phyloP scores from a whole-genome alignment of 345 rosid species.

The Dimocarpus longan region DNA sequence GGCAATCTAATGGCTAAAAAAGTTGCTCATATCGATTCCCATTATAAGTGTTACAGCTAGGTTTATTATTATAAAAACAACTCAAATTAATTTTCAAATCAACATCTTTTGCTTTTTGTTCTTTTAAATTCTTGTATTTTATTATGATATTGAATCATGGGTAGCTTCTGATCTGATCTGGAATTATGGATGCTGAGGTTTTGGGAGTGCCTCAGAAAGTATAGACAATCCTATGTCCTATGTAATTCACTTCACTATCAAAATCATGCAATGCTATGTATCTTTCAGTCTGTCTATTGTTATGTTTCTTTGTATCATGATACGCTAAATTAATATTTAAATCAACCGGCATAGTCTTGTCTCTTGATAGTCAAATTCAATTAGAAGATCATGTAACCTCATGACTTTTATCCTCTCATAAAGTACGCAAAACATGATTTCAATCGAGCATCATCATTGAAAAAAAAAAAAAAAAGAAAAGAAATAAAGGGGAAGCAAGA shows the following conservation, averaged over 20 bases:
- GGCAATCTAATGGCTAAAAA: not conserved
- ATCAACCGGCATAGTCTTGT: constrained; percentile 5
- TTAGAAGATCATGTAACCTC: not conserved
- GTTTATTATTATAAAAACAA: constrained; percentile 7
- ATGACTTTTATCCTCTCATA: not conserved
- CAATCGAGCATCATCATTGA: not conserved
- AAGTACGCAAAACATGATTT: not conserved
- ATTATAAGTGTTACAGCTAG: not conserved
- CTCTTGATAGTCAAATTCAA: not conserved
- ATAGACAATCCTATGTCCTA: constrained; percentile 36
- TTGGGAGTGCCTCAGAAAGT: constrained; percentile 49
- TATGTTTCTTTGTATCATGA: constrained; percentile 26
- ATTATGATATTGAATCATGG: constrained; percentile 19
- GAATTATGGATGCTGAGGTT: constrained; percentile 7
- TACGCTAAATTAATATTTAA: constrained; percentile 24
- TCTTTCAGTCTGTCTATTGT: constrained; percentile 38
- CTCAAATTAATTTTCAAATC: constrained; percentile 9
- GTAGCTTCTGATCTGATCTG: constrained; percentile 8
- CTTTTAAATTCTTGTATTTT: not conserved
- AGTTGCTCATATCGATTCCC: not conserved
- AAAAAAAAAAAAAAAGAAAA: not conserved
- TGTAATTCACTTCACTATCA: constrained; percentile 40
- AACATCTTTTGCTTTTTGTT: not conserved
- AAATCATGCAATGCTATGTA: constrained; percentile 27
- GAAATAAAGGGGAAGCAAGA: not conserved